Evolutionary conservation across 169 alveolate species (phyloP), one percentile per base, ranked within the genome.

Genomic region (Toxoplasma gondii): DNA sequence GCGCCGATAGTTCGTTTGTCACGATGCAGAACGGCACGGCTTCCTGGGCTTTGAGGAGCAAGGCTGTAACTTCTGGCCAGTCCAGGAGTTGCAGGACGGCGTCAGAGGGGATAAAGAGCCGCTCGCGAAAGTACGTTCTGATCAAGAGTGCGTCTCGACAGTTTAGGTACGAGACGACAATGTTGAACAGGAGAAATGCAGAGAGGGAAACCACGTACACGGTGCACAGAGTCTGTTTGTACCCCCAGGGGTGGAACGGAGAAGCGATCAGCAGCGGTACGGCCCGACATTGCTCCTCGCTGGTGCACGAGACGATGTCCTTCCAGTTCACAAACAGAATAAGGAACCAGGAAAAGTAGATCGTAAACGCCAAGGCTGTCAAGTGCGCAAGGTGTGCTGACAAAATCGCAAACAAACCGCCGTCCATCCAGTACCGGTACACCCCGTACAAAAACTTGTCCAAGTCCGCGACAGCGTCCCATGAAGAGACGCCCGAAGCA

Each of bases 311-410:
- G 81, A 93, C n/a, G 36, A 93, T 67, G 22, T 82, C 95, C 0
- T 12, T 70, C 95, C 95, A 93, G 95, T 93, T 84, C n/a, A 93
- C 88, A 64, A 70, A 93, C 82, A 84, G 16, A 31, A 93, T 69
- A 9, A 93, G 92, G 70, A 93, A 67, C 54, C 64, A 87, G 10
- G 74, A n/a, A 34, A 93, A 93, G 16, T 49, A 83, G 2, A 93
- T 88, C n/a, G 95, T 93, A 49, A 93, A 93, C 49, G 74, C 81
- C 78, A 93, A 43, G 39, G 86, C 93, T 58, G 80, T 39, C 69
- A 92, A 45, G 39, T 92, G 95, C 31, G 92, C 84, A 19, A 36
- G 74, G 58, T 92, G 92, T 44, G 86, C 82, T 5, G 88, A 69
- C 67, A 92, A 36, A 19, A 81, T 69, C 16, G 86, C 95, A 34